Evolutionary conservation across 805 yeast genomes (phyloP), one percentile per base, ranked within the genome.

Genomic region (Candida caryicola): DNA sequence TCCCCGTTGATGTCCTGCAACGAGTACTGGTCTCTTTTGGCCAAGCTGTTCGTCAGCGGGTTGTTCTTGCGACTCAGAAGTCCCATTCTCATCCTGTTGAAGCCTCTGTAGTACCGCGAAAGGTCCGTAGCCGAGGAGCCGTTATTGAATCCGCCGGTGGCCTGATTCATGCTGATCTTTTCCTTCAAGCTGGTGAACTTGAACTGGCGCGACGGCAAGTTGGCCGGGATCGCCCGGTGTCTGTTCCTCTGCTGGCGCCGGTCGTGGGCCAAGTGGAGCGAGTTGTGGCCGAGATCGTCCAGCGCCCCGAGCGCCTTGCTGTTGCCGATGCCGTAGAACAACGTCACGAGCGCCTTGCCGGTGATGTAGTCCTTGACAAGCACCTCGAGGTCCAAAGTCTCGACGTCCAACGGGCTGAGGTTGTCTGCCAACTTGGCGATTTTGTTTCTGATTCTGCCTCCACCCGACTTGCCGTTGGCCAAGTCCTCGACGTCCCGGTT

Each of bases 361-460:
- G 52, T 44, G 12, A 68, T 41, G 46, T 55, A 52, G 31, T 54
- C 55, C 19, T 53, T 53, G 2, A 64, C 63, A 9, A 69, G 47
- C 3, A 45, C 39, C 17, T 69, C 72, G 33, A 69, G 52, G 39
- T 69, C 72, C 16, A 62, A 43, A 1, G 73, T 66, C 41, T 69
- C 74, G 10, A 68, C 66, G 19, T 69, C 73, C 6, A 57, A 36
- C 0, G 73, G 71, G 30, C 57, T 59, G 4, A 53, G 36, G 9
- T 44, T 55, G 29, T 66, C 71, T 2, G 68, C 54, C 14, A 66
- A 45, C 37, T 66, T 67, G 3, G 64, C 64, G 21, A 66, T 51
- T 34, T 53, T 57, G 34, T 55, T 60, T 41, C 68, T 48, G 21
- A 64, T 49, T 46, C 66, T 55, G 5, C 48, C 54, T 5, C 63